These are phyloP conservation scores for Arctium lappa DNA, from an alignment of 129 eudicot genomes.

Conservation along the genomic window DNA sequence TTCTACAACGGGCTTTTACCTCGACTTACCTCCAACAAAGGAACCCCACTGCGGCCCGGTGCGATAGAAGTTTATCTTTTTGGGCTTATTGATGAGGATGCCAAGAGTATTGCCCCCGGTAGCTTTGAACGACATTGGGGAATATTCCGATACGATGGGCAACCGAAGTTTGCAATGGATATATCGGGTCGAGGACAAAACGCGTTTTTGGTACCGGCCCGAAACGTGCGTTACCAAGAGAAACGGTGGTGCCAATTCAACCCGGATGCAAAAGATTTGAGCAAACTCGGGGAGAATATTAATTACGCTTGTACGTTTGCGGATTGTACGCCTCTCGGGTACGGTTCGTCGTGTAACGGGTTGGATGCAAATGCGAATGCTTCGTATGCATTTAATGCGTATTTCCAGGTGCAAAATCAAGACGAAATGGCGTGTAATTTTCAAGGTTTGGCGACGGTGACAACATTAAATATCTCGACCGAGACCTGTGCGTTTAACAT, in stretches of 20 bases:
- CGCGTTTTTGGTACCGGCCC: conserved; percentile 54
- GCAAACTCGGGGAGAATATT: conserved; percentile 56
- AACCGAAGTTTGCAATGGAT: conserved; percentile 76
- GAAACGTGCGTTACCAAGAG: conserved; percentile 58
- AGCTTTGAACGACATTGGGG: conserved; percentile 92
- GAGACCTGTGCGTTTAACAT: conserved; percentile 53
- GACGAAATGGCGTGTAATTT: conserved; percentile 41
- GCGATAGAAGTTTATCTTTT: conserved; percentile 63
- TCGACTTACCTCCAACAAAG: conserved; percentile 55
- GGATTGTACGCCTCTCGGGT: conserved; percentile 57
- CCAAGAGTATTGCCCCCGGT: conserved; percentile 72
- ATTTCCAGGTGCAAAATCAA: conserved; percentile 54
- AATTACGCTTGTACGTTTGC: conserved; percentile 62
- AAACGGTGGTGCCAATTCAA: conserved; percentile 77
- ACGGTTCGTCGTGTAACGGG: conserved; percentile 62
- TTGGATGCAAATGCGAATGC: conserved; percentile 55
- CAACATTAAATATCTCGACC: conserved; percentile 45
- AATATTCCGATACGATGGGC: conserved; percentile 74
- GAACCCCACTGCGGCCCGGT: conserved; percentile 82
- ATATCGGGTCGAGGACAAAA: conserved; percentile 49
- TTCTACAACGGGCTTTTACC: conserved; percentile 83
- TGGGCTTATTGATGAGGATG: conserved; percentile 78
- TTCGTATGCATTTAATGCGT: conserved; percentile 61
- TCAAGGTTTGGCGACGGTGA: conserved; percentile 46
- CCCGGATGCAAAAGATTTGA: conserved; percentile 56